These are phyloP conservation scores for Logfia minima DNA, from an alignment of 129 eudicot genomes.

Conservation along the genomic window DNA sequence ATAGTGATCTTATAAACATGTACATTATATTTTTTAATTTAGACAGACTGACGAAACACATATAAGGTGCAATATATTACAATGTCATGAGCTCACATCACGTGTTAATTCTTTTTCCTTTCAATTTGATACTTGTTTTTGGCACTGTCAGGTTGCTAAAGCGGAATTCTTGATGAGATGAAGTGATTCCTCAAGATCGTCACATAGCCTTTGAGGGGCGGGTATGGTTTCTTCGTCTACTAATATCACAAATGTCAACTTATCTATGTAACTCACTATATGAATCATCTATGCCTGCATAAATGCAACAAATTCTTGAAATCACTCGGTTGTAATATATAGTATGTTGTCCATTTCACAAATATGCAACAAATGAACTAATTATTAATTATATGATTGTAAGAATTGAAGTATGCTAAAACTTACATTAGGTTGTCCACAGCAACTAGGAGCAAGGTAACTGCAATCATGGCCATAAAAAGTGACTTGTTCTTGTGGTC, in stretches of 20 bases:
- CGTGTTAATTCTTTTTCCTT: not conserved
- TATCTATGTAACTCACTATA: conserved; percentile 40
- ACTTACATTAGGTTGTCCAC: conserved; percentile 55
- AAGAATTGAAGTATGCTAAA: not conserved
- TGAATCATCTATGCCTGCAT: conserved; percentile 53
- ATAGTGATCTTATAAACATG: not conserved
- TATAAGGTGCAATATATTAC: not conserved
- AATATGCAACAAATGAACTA: too few relatives aligned
- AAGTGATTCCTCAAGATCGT: conserved; percentile 43
- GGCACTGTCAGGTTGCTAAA: conserved; percentile 25
- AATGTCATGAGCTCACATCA: not conserved
- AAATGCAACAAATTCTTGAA: not conserved
- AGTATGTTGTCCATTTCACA: too few relatives aligned
- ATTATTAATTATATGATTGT: not conserved
- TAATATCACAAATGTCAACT: conserved; percentile 42
- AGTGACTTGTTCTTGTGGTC: too few relatives aligned
- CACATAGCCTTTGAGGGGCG: conserved; percentile 33
- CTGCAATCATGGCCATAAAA: too few relatives aligned
- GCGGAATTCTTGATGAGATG: conserved; percentile 32
- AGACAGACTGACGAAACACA: not conserved
- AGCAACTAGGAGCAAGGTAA: conserved; percentile 58
- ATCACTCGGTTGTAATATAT: too few relatives aligned
- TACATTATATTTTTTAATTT: not conserved
- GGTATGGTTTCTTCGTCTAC: conserved; percentile 51
- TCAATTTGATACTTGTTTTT: conserved; percentile 21